A percentile compares a stretch with the other conserved stretches of the same genome.
phyloP scores from a whole-genome alignment of 208 protist species.

The Strigomonas galati region DNA sequence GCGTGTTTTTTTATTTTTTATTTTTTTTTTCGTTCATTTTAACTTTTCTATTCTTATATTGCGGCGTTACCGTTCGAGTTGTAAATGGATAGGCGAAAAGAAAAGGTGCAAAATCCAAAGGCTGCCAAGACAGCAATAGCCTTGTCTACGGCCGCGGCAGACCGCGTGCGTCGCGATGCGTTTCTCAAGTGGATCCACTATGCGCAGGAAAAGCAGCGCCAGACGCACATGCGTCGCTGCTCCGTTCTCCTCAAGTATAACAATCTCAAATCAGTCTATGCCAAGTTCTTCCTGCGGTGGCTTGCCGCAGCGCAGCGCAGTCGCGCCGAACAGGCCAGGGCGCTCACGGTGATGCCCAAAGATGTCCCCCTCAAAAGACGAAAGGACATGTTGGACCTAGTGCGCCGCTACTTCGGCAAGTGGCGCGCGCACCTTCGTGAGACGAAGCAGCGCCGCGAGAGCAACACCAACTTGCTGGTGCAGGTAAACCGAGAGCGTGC shows the following conservation, averaged over 20 bases:
- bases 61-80: background rate
- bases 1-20: conserved; percentile 10
- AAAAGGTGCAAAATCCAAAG: conserved; percentile 11
- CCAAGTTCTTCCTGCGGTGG: conserved; percentile 61
- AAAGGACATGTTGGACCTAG: conserved; percentile 48
- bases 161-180: background rate
- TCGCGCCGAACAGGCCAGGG: conserved; percentile 15
- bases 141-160: background rate
- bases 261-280: conserved; percentile 34
- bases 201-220: conserved; percentile 29
- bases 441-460: conserved; percentile 36
- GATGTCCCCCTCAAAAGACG: conserved; percentile 58
- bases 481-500: conserved; percentile 35
- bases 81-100: background rate
- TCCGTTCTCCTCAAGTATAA: conserved; percentile 57
- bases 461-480: conserved; percentile 42
- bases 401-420: conserved; percentile 52
- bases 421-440: conserved; percentile 51
- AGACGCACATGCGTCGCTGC: conserved; percentile 61
- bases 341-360: conserved; percentile 20
- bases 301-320: conserved; percentile 37
- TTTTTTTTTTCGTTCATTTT: background rate
- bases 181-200: conserved; percentile 17
- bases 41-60: background rate
- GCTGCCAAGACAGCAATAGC: background rate